phyloP scores from a whole-genome alignment of 345 rosid species.

The Euphorbia lathyris region DNA sequence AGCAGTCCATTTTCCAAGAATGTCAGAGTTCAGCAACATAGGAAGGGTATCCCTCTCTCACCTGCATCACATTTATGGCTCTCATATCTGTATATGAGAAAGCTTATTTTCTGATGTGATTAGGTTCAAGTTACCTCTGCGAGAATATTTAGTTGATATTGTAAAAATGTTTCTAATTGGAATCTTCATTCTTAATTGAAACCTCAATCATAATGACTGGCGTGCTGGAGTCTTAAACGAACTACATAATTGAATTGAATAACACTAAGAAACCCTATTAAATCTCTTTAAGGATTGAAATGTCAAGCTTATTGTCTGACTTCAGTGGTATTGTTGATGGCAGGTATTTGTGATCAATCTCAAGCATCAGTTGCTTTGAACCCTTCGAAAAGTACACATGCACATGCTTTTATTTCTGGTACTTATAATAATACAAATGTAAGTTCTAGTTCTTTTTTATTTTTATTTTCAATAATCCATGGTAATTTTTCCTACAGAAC shows the following conservation, averaged over 20 bases:
- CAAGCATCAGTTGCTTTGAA: conserved; percentile 3
- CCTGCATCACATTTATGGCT: neutral
- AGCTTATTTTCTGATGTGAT: neutral
- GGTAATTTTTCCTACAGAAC: conserved; percentile 23
- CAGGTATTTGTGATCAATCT: conserved; percentile 12
- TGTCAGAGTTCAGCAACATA: conserved; percentile 1
- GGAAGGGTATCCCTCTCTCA: neutral
- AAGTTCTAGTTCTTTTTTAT: neutral
- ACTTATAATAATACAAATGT: conserved; percentile 1
- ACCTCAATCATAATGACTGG: neutral
- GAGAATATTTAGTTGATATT: neutral
- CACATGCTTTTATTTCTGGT: conserved; percentile 17
- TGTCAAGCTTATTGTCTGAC: neutral
- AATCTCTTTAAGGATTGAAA: neutral
- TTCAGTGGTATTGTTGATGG: conserved; percentile 11
- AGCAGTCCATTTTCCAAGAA: conserved; percentile 4
- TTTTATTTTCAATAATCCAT: neutral
- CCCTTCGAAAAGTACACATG: neutral
- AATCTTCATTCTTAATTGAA: neutral
- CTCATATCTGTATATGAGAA: neutral
- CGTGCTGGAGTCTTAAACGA: neutral
- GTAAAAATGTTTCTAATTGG: neutral
- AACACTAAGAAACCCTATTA: neutral
- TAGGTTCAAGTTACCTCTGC: neutral
- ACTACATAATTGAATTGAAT: neutral